These are phyloP conservation scores for Beta lomatogona DNA, from an alignment of 179 eudicot species.

Conservation along the genomic window DNA sequence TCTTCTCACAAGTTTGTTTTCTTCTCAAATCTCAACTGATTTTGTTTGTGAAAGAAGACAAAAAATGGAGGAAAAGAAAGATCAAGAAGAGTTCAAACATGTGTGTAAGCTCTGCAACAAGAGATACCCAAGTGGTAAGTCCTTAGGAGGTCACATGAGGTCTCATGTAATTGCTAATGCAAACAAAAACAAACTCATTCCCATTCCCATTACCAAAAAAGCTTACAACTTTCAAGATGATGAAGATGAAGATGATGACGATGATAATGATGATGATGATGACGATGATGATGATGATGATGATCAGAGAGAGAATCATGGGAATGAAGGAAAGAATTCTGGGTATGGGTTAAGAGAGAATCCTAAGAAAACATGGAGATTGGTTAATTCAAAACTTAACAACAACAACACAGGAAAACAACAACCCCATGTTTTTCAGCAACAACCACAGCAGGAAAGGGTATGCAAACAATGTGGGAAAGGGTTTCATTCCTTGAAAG, in stretches of 20 bases:
- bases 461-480: conserved; percentile 85
- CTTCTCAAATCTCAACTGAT: conserved; percentile 12
- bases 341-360: conserved; percentile 72
- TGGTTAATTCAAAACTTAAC: conserved; percentile 29
- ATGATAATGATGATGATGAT: not conserved
- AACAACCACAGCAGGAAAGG: conserved; percentile 31
- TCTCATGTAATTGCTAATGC: conserved; percentile 46
- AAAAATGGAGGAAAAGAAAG: conserved; percentile 32
- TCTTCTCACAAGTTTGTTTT: not conserved
- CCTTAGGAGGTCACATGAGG: conserved; percentile 57
- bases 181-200: conserved; percentile 13
- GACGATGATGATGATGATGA: conserved; percentile 7
- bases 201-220: conserved; percentile 20
- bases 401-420: not conserved
- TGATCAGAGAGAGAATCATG: not conserved
- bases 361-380: conserved; percentile 79
- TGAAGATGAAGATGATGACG: conserved; percentile 15
- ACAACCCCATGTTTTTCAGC: not conserved
- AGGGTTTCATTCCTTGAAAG: conserved; percentile 77
- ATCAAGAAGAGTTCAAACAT: conserved; percentile 37
- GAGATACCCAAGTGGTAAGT: conserved; percentile 52
- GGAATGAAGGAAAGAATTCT: conserved; percentile 13
- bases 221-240: conserved; percentile 12
- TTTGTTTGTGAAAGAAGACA: not conserved
- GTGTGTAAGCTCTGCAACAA: conserved; percentile 44